phyloP scores from a whole-genome alignment of 2,329 filamentous ascomycete genomes.

The Paracorniculantispora psalliotae region DNA sequence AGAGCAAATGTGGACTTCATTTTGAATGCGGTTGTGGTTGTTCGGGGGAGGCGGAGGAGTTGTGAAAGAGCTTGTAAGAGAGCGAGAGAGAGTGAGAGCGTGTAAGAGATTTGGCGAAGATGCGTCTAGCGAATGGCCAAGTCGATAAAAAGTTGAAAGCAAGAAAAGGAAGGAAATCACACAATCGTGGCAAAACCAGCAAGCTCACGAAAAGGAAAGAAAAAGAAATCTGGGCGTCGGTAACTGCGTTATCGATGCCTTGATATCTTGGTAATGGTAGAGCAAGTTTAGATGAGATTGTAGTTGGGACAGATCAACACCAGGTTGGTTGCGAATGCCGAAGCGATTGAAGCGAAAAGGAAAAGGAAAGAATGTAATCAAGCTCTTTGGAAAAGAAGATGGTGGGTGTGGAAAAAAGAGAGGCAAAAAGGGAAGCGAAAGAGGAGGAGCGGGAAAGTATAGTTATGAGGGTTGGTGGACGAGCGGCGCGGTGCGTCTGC shows the following conservation, averaged over 20 bases:
- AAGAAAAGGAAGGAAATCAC: not conserved
- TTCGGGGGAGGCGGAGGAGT: not conserved
- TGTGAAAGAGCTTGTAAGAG: constrained; percentile 16
- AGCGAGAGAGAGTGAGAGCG: too few relatives aligned
- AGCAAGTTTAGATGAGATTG: constrained; percentile 5
- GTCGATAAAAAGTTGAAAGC: not conserved
- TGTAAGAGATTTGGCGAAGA: constrained; percentile 20
- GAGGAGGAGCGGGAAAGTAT: constrained; percentile 7
- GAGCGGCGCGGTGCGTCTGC: too few relatives aligned
- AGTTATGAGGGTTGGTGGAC: too few relatives aligned
- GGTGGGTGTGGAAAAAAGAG: too few relatives aligned
- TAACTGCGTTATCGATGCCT: not conserved
- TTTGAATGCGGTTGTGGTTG: constrained; percentile 29
- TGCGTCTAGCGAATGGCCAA: constrained; percentile 10
- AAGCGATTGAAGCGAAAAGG: constrained; percentile 5
- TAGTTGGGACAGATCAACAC: constrained; percentile 14
- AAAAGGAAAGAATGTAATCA: constrained; percentile 14
- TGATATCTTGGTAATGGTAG: constrained; percentile 8
- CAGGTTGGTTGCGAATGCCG: constrained; percentile 1
- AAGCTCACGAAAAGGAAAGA: constrained; percentile 14
- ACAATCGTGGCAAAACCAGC: constrained; percentile 16
- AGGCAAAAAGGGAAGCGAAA: constrained; percentile 12
- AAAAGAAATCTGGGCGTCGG: constrained; percentile 6
- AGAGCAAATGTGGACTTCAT: constrained; percentile 44
- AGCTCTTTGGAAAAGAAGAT: constrained; percentile 13